Evolutionary conservation across 768 basidiomycete species (phyloP), one percentile per base, ranked within the genome.

Genomic region (Leucosporidium yakuticum): DNA sequence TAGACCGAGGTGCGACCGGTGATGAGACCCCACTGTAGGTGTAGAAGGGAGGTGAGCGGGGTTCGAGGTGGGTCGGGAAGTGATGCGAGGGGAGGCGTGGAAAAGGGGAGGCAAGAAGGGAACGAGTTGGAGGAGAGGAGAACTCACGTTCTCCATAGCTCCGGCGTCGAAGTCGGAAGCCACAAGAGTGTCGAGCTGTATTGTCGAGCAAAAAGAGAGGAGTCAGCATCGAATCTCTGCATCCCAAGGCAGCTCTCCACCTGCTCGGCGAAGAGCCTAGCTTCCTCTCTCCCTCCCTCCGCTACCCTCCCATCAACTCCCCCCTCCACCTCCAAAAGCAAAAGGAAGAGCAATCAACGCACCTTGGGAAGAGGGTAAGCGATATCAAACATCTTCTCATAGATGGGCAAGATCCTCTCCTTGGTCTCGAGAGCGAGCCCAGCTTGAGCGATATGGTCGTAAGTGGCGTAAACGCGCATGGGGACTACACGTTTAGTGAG

Each of bases 301-400:
- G n/a, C n/a, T n/a, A n/a, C n/a, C n/a, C n/a, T n/a, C n/a, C n/a
- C n/a, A n/a, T n/a, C n/a, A n/a, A n/a, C n/a, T n/a, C 12, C 34
- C 34, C 6, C 12, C 34, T 12, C 12, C 34, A 12, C 34, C 12
- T 12, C 34, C 5, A 36, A 5, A 12, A 36, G 5, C 34, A 12
- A 36, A 12, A 44, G 14, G 8, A 15, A 44, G 17, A 44, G 11
- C 8, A 44, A 44, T n/a, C 8, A 44, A 44, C 39, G 11, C 39
- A 54, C 25, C 81, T 98, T 97, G 9, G 93, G 91, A 31, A 97
- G 83, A 25, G 94, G 91, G 78, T 87, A 97, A 66, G 88, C 88
- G 71, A 97, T 87, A 72, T 93, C 87, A 76, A 97, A 97, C 63
- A 95, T 83, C 77, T 87, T 82, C 79, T 97, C 94, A 77, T 94